Percentiles rank a stretch among this genome's conserved stretches.
phyloP scores from a whole-genome alignment of 2,329 filamentous ascomycete genomes.

The Fusarium albidum region DNA sequence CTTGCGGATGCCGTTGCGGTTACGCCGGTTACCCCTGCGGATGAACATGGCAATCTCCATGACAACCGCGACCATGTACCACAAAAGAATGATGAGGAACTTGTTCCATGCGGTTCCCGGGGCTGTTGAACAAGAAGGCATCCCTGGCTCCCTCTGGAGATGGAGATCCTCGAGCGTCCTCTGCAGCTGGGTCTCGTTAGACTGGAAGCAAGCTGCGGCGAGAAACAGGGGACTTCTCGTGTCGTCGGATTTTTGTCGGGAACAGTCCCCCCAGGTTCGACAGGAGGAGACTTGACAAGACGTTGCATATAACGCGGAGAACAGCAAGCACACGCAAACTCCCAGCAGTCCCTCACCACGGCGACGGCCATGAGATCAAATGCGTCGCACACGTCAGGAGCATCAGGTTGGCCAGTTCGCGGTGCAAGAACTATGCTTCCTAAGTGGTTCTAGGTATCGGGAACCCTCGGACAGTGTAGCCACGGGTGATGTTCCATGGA shows the following conservation, averaged over 20 bases:
- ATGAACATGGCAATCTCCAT: slow-evolving; percentile 17
- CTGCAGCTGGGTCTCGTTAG: slow-evolving; percentile 2
- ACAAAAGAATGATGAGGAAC: slow-evolving; percentile 15
- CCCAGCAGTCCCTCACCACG: slow-evolving; percentile 19
- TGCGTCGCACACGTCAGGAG: slow-evolving; percentile 19
- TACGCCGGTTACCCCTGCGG: slow-evolving; percentile 7
- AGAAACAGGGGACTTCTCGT: slow-evolving; percentile 3
- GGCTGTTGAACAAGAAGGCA: slow-evolving; percentile 2
- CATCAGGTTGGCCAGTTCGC: slow-evolving; percentile 23
- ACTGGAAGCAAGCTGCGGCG: slow-evolving; percentile 17
- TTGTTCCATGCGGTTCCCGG: slow-evolving; percentile 20
- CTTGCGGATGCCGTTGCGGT: slow-evolving; percentile 1
- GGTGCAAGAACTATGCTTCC: background rate
- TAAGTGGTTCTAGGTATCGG: slow-evolving; percentile 5
- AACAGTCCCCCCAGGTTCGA: slow-evolving; percentile 4
- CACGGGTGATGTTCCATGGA: slow-evolving; percentile 6
- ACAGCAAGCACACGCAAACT: slow-evolving; percentile 10
- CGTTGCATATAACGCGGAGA: slow-evolving; percentile 9
- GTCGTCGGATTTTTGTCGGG: background rate
- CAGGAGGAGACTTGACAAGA: slow-evolving; percentile 16
- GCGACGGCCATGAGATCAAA: slow-evolving; percentile 17
- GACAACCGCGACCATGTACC: slow-evolving; percentile 6
- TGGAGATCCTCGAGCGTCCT: background rate
- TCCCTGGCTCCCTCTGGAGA: background rate
- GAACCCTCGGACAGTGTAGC: slow-evolving; percentile 1